Conservation (phyloP, 2,329 filamentous ascomycete species). For the Lachnellula suecica region DNA sequence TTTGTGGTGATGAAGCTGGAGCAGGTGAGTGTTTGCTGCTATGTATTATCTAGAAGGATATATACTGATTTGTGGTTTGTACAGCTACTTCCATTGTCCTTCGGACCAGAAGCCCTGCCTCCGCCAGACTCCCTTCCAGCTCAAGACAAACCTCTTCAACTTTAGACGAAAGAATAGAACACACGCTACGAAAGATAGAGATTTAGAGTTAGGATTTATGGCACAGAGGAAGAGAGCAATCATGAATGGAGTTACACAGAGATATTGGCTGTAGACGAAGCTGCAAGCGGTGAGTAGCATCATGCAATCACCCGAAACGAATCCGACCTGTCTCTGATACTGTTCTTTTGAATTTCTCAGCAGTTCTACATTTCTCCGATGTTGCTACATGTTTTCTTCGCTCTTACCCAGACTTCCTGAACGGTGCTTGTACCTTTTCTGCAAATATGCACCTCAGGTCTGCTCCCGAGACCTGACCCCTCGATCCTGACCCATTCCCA, state of each 20-base stretch:
- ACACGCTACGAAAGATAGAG: background rate
- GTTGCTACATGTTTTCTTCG: too few species aligned
- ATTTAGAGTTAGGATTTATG: background rate
- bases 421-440: too few species aligned
- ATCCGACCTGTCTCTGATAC: too few species aligned
- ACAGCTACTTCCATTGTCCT: conserved; percentile 67
- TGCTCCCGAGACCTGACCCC: too few species aligned
- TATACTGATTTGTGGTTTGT: background rate
- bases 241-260: background rate
- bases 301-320: too few species aligned
- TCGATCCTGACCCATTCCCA: too few species aligned
- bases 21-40: conserved; percentile 48
- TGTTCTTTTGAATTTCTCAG: too few species aligned
- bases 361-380: too few species aligned
- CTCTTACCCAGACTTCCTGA: too few species aligned
- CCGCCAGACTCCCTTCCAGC: conserved; percentile 22
- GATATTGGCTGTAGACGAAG: background rate
- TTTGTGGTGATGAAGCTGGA: conserved; percentile 70
- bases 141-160: conserved; percentile 1
- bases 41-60: background rate
- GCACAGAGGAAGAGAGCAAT: background rate
- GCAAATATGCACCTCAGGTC: too few species aligned
- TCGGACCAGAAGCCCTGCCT: conserved; percentile 60
- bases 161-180: background rate
- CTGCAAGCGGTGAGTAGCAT: background rate